Evolutionary conservation across 345 rosid genomes (phyloP), one percentile per base, ranked within the genome.

Genomic region (Hirschfeldia incana): DNA sequence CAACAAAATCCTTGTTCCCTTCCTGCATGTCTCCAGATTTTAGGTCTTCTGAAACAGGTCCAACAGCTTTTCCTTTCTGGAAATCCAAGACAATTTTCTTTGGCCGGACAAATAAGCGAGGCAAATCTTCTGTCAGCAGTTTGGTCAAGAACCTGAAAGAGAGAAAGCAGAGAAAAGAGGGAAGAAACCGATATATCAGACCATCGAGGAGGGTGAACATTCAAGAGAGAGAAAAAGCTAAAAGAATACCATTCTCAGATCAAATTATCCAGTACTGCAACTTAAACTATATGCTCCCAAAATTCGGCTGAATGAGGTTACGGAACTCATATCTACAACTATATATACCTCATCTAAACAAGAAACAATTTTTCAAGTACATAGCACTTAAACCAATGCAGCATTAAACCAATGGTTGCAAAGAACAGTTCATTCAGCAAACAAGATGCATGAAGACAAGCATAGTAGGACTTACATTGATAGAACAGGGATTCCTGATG

Each of bases 31-130:
- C 99, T 83, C 92, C 91, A 60, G 97, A 81, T 85, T 81, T 88
- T 69, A 88, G 75, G 83, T 87, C 92, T 78, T 78, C 86, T 68
- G 89, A 70, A 57, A 91, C 82, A 62, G 97, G 99, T 26, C 98
- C 98, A 80, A 95, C 99, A 58, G 98, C 94, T 82, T 86, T 89
- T 71, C 97, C 99, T 77, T 91, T 91, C 61, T 91, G 93, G 77
- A 93, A 95, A 88, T 95, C 99, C 87, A 95, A 85, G 74, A 95
- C 97, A 79, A 95, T 95, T 89, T 93, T 95, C 86, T 93, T 93
- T 73, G 99, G 99, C 33, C 97, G 97, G 70, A 93, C 98, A 87
- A 95, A 95, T 77, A 93, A 75, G 70, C 83, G 87, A 70, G 99
- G 99, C 90, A 93, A 81, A 85, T 95, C 98, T 85, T 83, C 97